phyloP scores from a whole-genome alignment of 2,329 filamentous ascomycete species.

The Sporothrix humicola region DNA sequence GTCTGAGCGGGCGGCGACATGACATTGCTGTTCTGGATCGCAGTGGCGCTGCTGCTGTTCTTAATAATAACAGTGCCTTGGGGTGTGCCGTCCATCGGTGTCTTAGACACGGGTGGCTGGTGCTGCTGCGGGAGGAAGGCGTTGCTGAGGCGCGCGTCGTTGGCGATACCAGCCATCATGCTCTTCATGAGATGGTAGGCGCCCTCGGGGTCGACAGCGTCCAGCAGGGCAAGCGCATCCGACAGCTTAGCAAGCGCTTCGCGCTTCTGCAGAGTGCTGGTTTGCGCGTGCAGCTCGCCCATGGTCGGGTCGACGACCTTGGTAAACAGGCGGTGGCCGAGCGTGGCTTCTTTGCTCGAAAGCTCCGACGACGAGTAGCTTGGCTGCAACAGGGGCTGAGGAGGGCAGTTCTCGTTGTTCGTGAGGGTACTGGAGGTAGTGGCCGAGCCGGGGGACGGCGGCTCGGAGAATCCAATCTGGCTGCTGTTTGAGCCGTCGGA shows the following conservation, averaged over 20 bases:
- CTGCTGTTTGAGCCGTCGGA: slow-evolving; percentile 67
- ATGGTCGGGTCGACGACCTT: slow-evolving; percentile 83
- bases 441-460: slow-evolving; percentile 46
- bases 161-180: slow-evolving; percentile 74
- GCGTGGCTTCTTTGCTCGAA: slow-evolving; percentile 77
- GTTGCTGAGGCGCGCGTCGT: slow-evolving; percentile 68
- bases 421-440: slow-evolving; percentile 42
- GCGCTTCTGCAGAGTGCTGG: slow-evolving; percentile 67
- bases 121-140: slow-evolving; percentile 51
- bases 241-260: slow-evolving; percentile 83
- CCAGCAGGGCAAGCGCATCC: slow-evolving; percentile 82
- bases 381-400: slow-evolving; percentile 44
- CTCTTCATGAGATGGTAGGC: slow-evolving; percentile 82
- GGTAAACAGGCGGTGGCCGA: slow-evolving; percentile 81
- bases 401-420: slow-evolving; percentile 69
- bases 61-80: slow-evolving; percentile 65
- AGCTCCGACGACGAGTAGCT: slow-evolving; percentile 51
- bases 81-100: slow-evolving; percentile 52
- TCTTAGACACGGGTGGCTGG: slow-evolving; percentile 43
- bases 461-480: slow-evolving; percentile 43
- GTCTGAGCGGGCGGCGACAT: slow-evolving; percentile 49
- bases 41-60: slow-evolving; percentile 49
- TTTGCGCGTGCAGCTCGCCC: slow-evolving; percentile 86
- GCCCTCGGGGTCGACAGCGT: slow-evolving; percentile 88
- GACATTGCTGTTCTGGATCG: slow-evolving; percentile 41